Evolutionary conservation across 805 yeast genomes (phyloP), one percentile per base, ranked within the genome.

Genomic region (Tetrapisispora phaffii): DNA sequence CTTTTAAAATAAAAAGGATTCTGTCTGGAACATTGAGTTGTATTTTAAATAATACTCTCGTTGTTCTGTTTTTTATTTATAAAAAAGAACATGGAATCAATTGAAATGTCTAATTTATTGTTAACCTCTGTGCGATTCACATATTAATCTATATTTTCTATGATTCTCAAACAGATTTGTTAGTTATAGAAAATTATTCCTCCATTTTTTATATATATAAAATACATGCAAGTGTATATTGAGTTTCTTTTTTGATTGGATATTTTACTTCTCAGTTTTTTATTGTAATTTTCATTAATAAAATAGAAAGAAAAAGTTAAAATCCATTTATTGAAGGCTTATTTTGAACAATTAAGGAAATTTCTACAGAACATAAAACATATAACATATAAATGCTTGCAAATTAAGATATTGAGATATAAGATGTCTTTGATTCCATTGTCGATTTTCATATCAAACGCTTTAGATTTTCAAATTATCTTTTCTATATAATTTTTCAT

Each of bases 161-260:
- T 23, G 13, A 28, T 32, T 32, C 4, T 15, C 24, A 17, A 4
- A 12, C 23, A 26, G 19, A 9, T 38, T 8, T 28, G 4, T 20
- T 28, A 3, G 19, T 39, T 31, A 15, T 21, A 15, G 17, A 19
- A 7, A 16, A 19, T 34, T 16, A 7, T 32, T 4, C 19, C 6
- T 7, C 9, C 34, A 12, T 17, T 26, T 17, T 35, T 19, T n/a
- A 23, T 17, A 36, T 17, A 36, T 23, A 36, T 13, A 12, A 8
- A n/a, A 24, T n/a, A 23, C 9, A n/a, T 3, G n/a, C 3, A 38
- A 26, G 19, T 16, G 17, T 15, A 23, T 2, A 19, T 26, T 38
- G 41, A 38, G 43, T 40, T 33, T 32, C 38, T n/a, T 33, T 40
- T 40, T 40, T 31, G 16, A 40, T 33, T 40, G 43, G 37, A 40